phyloP scores from a whole-genome alignment of 1,139 yeast species.

The Yamadazyma spencermartinsiae region DNA sequence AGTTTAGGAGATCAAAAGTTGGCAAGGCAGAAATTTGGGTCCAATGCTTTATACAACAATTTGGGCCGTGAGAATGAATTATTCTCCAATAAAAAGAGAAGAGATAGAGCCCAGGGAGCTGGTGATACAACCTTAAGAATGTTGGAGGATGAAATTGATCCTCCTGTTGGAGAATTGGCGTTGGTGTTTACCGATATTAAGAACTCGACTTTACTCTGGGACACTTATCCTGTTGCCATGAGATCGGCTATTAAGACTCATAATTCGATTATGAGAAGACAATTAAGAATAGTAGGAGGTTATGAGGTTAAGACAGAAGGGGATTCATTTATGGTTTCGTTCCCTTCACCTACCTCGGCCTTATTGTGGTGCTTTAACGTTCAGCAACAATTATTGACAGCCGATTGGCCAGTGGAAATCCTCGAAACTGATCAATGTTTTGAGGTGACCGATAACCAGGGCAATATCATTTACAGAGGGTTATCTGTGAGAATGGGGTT shows the following conservation, averaged over 20 bases:
- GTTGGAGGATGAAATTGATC: conserved; percentile 87
- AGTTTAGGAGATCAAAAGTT: conserved; percentile 52
- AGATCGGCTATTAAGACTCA: conserved; percentile 94
- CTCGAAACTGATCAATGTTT: conserved; percentile 83
- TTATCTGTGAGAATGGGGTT: conserved; percentile 96
- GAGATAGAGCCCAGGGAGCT: conserved; percentile 64
- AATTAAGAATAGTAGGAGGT: conserved; percentile 89
- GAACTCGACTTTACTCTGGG: conserved; percentile 93
- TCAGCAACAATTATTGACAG: conserved; percentile 75
- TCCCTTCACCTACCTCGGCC: conserved; percentile 90
- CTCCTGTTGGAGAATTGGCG: conserved; percentile 93
- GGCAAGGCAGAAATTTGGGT: conserved; percentile 27
- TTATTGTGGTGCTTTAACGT: conserved; percentile 93
- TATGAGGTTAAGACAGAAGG: conserved; percentile 99
- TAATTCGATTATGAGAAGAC: conserved; percentile 92
- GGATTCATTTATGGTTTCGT: conserved; percentile 98
- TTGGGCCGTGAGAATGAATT: conserved; percentile 44
- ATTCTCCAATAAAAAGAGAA: conserved; percentile 49
- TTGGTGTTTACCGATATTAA: conserved; percentile 97
- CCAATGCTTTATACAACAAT: conserved; percentile 38
- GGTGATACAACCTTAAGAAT: conserved; percentile 84
- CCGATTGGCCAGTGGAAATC: conserved; percentile 96
- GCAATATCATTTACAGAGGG: conserved; percentile 74
- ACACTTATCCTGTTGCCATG: conserved; percentile 90
- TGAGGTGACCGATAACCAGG: conserved; percentile 69